A percentile compares a stretch with the other conserved stretches of the same genome.
Evolutionary conservation across 805 yeast species (phyloP).

Genomic region (Candida peoriensis): DNA sequence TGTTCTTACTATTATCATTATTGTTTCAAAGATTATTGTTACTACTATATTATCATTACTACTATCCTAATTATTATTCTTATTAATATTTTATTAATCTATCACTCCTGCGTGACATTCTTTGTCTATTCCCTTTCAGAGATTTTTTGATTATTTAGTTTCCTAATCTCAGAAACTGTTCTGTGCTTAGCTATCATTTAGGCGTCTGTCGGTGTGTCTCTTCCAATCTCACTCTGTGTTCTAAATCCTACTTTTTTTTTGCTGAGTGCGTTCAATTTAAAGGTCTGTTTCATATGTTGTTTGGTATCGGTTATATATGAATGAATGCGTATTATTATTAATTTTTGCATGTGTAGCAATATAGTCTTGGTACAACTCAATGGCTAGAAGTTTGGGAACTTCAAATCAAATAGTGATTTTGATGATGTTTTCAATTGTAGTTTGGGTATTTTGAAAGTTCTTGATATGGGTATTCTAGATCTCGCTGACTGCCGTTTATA

Average conservation of each 20-base stretch:
- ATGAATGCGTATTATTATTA: neutral
- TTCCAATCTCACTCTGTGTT: no score
- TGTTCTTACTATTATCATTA: neutral
- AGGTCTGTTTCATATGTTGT: neutral
- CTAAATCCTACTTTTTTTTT: neutral
- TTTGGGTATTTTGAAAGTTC: slow-evolving; percentile 7
- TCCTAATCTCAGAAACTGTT: neutral
- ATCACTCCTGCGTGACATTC: no score
- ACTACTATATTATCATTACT: no score
- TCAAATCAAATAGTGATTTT: slow-evolving; percentile 12
- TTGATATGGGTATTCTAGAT: slow-evolving; percentile 10
- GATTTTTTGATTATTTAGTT: neutral
- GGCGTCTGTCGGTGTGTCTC: neutral
- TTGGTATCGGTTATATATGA: neutral
- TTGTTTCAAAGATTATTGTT: neutral
- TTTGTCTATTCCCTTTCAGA: no score
- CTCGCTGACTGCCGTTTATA: slow-evolving; percentile 4
- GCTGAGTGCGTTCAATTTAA: slow-evolving; percentile 1
- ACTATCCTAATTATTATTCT: no score
- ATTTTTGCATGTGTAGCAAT: neutral
- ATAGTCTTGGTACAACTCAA: neutral
- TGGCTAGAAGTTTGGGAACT: slow-evolving; percentile 10
- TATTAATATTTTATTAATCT: no score
- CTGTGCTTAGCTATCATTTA: neutral
- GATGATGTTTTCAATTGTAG: slow-evolving; percentile 2